phyloP scores from a whole-genome alignment of 345 rosid species.

The Syzygium oleosum region DNA sequence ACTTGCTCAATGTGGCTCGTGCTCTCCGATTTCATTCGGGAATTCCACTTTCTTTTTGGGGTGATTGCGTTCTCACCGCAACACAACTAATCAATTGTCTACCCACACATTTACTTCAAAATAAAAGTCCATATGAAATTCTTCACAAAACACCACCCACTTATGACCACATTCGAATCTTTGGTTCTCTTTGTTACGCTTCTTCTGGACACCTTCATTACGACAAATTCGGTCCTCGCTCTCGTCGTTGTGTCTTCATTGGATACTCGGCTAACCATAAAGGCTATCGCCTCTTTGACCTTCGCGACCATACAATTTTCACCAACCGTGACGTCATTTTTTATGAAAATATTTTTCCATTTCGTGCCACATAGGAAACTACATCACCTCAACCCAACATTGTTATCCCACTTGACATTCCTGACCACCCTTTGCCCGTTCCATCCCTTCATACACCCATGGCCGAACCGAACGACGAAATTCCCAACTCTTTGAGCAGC shows the following conservation, averaged over 20 bases:
- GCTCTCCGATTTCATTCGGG: background rate
- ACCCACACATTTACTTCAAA: background rate
- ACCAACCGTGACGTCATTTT: background rate
- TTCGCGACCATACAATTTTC: background rate
- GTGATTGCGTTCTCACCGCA: background rate
- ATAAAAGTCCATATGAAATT: background rate
- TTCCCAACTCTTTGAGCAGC: too few species aligned
- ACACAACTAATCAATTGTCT: background rate
- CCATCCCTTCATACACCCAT: background rate
- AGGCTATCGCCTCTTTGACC: background rate
- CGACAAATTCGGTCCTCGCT: background rate
- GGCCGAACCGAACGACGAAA: background rate
- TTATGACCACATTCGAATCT: background rate
- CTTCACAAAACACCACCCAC: background rate
- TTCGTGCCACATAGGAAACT: background rate
- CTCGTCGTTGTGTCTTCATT: background rate
- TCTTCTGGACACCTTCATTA: too few species aligned
- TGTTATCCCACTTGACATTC: too few species aligned
- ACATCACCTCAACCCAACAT: too few species aligned
- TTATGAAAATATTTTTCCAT: background rate
- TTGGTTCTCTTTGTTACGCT: background rate
- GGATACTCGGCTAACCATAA: background rate
- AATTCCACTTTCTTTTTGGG: background rate
- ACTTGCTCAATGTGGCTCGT: background rate
- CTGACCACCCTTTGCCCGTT: too few species aligned